phyloP scores from a whole-genome alignment of 1,284 basidiomycete genomes.

The Leccinum solheimii region DNA sequence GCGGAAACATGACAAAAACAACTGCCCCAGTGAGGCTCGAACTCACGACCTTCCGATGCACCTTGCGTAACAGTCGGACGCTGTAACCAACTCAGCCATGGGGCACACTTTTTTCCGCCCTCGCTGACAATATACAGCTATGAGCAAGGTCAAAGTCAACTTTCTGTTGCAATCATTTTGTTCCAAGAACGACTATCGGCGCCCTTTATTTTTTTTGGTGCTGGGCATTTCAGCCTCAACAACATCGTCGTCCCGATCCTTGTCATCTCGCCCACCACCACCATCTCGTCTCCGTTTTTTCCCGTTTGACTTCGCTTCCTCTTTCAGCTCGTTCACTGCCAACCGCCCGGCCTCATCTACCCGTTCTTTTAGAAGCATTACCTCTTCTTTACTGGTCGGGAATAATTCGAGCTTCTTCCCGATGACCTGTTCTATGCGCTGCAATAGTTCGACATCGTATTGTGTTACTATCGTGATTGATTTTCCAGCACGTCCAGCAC shows the following conservation, averaged over 20 bases:
- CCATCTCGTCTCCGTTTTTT: constrained; percentile 58
- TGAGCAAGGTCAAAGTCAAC: background rate
- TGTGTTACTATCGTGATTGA: constrained; percentile 96
- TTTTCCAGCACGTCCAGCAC: constrained; percentile 94
- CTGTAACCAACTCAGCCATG: constrained; percentile 82
- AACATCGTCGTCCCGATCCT: constrained; percentile 84
- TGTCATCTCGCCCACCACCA: constrained; percentile 60
- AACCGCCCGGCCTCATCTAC: constrained; percentile 88
- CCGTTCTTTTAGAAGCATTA: constrained; percentile 85
- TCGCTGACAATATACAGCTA: background rate
- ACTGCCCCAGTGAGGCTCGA: constrained; percentile 73
- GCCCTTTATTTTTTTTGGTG: constrained; percentile 49
- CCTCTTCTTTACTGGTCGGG: constrained; percentile 88
- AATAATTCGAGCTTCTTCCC: constrained; percentile 94
- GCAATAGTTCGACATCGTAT: constrained; percentile 96
- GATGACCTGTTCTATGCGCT: constrained; percentile 91
- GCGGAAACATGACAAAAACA: background rate
- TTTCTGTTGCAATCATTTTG: background rate
- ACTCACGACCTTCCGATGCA: constrained; percentile 72
- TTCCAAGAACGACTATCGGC: constrained; percentile 15
- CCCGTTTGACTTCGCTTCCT: constrained; percentile 53
- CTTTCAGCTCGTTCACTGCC: constrained; percentile 79
- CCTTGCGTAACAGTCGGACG: constrained; percentile 69
- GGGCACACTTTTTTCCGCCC: constrained; percentile 43
- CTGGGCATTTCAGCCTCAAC: constrained; percentile 79